Evolutionary conservation across 768 basidiomycete genomes (phyloP), one percentile per base, ranked within the genome.

Genomic region (Mycena chlorophos): DNA sequence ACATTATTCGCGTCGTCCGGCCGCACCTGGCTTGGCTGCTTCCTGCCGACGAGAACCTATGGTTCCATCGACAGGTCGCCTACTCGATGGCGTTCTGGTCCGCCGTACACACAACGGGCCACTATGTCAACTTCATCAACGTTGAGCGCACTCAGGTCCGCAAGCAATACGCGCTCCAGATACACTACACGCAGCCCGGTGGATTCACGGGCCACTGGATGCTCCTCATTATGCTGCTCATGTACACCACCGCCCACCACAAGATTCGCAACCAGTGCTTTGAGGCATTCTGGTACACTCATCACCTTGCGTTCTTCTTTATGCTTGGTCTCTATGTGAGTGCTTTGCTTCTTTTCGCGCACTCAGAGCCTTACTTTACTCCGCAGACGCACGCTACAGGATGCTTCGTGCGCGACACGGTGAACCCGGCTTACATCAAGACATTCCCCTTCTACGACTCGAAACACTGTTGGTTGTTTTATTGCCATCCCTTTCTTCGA

Each of bases 211-310:
- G 94, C 12, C 94, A 98, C 70, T 89, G 91, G 69, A 94, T 96
- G 93, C 83, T 96, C 45, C 75, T 96, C 55, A 86, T 94, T 70
- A 94, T 98, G 91, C 71, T 98, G 61, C 67, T 93, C 63, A 93
- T 95, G 82, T 96, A 95, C 68, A 83, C 89, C 30, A 94, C 93
- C 28, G 92, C 94, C 2, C 91, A 94, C 69, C 78, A 83, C 66
- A 93, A 89, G 71, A 86, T 98, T 57, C 87, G 94, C 61, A 70
- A 82, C 57, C 91, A 94, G 70, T 91, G 86, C 75, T 97, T 95
- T 71, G 94, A 98, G 71, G 91, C 85, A 2, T 98, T 98, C 77
- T 96, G 94, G 94, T 96, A 94, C 71, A 94, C 94, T 25, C 94
- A 96, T 60, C 94, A 95, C 63, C 83, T 94, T 29, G 91, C 91